Percentiles rank a stretch among this genome's conserved stretches.
phyloP scores from a whole-genome alignment of 345 rosid genomes.

The Corymbia maculata region DNA sequence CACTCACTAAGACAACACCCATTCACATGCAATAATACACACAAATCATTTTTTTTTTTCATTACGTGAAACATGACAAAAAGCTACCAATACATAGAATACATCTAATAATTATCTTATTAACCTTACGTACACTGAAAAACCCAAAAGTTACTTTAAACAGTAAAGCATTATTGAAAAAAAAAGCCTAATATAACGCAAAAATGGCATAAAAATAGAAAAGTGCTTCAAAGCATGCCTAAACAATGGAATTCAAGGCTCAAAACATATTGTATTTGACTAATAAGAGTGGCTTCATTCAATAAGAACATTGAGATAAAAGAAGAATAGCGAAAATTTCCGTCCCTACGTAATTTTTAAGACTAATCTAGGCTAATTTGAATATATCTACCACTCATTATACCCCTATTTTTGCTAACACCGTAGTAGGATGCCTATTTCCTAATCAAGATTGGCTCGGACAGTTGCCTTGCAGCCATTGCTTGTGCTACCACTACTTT shows the following conservation, averaged over 20 bases:
- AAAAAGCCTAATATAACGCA: accelerated
- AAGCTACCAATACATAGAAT: not conserved
- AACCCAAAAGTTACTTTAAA: not conserved
- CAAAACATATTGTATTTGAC: not conserved
- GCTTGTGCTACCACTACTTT: not conserved
- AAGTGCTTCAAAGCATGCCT: not conserved
- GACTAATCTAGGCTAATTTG: not conserved
- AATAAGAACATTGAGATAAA: not conserved
- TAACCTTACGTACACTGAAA: not conserved
- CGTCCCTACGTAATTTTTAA: too few relatives aligned
- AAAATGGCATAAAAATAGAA: not conserved
- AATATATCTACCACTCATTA: not conserved
- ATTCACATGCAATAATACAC: not conserved
- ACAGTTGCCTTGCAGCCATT: not conserved
- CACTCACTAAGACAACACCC: not conserved
- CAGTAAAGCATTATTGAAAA: too few relatives aligned
- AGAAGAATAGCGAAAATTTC: not conserved
- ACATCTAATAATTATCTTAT: not conserved
- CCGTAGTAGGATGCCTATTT: accelerated
- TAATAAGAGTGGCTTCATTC: not conserved
- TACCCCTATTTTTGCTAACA: not conserved
- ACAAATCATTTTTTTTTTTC: not conserved
- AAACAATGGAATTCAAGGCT: not conserved
- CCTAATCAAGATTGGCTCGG: too few relatives aligned
- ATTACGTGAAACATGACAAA: not conserved